Evolutionary conservation across 2,329 filamentous ascomycete species (phyloP), one percentile per base, ranked within the genome.

Genomic region (Exophiala bonariae): DNA sequence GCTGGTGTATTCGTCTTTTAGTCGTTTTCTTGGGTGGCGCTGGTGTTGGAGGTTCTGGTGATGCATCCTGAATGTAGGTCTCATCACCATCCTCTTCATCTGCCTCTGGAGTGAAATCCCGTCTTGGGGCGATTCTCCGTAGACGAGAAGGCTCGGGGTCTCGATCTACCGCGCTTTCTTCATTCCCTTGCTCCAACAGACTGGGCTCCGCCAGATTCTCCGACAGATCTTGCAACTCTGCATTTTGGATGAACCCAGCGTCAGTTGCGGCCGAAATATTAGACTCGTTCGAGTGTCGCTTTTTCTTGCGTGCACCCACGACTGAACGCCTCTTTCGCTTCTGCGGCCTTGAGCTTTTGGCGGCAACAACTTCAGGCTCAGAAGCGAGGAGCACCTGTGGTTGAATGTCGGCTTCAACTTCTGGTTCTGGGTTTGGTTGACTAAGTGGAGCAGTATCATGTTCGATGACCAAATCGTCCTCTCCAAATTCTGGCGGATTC

Each of bases 321-420:
- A 70, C 68, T 58, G 66, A 65, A 65, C 70, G 70, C 54, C 60
- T 70, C 67, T 68, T 72, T 11, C 58, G 59, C 46, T 64, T 67
- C 28, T 66, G 67, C 20, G 10, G 18, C 28, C 14, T 31, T 10
- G 20, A 39, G n/a, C 23, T 26, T 26, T 26, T 26, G n/a, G n/a
- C n/a, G n/a, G n/a, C n/a, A n/a, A n/a, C n/a, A n/a, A n/a, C 16
- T 3, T 22, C 13, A 18, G 10, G 18, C 22, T 40, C 18, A 14
- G 22, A 32, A 19, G 23, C n/a, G n/a, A n/a, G n/a, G n/a, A n/a
- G n/a, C n/a, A n/a, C n/a, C n/a, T n/a, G 11, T 26, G 23, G 23
- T 26, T 26, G 23, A 11, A 6, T 11, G 23, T 6, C 6, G 23
- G 23, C 11, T 26, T 26, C 23, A n/a, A n/a, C n/a, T 11, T 26